phyloP scores from a whole-genome alignment of 768 basidiomycete species.

The Leccinellum albellum region DNA sequence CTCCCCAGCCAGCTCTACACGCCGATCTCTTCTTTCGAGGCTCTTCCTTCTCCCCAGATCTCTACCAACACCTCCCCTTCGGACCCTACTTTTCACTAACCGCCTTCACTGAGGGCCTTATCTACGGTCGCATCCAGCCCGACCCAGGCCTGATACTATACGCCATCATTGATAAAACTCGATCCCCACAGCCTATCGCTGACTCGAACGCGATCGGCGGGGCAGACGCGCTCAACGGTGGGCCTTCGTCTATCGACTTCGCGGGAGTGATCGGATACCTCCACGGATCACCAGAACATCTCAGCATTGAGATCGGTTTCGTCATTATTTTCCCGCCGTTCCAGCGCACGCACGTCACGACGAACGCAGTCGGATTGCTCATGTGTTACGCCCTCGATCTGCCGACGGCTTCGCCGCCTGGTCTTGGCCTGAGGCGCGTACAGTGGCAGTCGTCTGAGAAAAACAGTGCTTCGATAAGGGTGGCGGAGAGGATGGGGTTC shows the following conservation, averaged over 20 bases:
- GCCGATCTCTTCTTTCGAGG: constrained; percentile 37
- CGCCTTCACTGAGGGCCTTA: constrained; percentile 34
- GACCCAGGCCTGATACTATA: constrained; percentile 40
- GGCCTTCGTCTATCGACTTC: constrained; percentile 23
- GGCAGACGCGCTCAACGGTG: neutral
- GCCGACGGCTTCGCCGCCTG: constrained; percentile 32
- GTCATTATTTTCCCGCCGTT: constrained; percentile 54
- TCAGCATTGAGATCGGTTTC: constrained; percentile 52
- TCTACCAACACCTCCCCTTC: constrained; percentile 48
- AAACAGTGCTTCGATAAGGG: constrained; percentile 46
- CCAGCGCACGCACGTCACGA: constrained; percentile 61
- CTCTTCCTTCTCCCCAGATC: constrained; percentile 33
- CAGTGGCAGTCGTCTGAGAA: constrained; percentile 54
- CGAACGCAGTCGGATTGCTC: constrained; percentile 49
- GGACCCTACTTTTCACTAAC: constrained; percentile 42
- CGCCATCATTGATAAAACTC: constrained; percentile 51
- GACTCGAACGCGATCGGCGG: neutral
- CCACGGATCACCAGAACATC: constrained; percentile 39
- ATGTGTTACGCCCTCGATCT: constrained; percentile 45
- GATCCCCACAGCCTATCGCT: neutral
- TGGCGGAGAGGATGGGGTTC: constrained; percentile 62
- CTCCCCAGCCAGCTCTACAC: constrained; percentile 42
- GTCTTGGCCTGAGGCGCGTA: constrained; percentile 57
- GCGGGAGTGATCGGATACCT: constrained; percentile 55
- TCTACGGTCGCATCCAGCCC: constrained; percentile 34